phyloP scores from a whole-genome alignment of 2,329 filamentous ascomycete species.

The Aspergillus sp. region DNA sequence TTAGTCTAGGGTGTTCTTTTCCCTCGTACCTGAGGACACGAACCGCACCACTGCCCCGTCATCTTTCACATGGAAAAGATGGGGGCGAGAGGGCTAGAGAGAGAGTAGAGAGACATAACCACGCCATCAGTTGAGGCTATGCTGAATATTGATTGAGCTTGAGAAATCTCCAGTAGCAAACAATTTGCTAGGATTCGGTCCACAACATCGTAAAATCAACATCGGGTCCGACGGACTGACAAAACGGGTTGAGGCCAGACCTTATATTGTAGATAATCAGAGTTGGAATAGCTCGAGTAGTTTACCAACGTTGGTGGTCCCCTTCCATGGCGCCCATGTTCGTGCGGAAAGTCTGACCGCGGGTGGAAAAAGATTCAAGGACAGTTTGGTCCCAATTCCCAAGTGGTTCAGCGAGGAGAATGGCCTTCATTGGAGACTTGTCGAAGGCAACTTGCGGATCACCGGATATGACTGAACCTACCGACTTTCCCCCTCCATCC shows the following conservation, averaged over 20 bases:
- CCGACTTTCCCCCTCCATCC: constrained; percentile 8
- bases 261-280: neutral
- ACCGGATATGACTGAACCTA: constrained; percentile 15
- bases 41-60: too few species aligned
- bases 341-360: neutral
- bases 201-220: too few species aligned
- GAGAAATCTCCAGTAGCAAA: too few species aligned
- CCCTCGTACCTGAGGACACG: neutral
- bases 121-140: too few species aligned
- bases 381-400: too few species aligned
- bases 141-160: too few species aligned
- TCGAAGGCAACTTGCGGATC: constrained; percentile 10
- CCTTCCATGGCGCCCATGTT: neutral
- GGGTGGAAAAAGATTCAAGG: neutral
- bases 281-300: too few species aligned
- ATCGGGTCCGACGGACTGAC: too few species aligned
- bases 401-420: neutral
- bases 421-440: neutral
- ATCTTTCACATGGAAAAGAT: neutral
- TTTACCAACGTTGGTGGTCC: neutral
- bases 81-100: neutral
- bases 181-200: too few species aligned
- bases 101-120: too few species aligned
- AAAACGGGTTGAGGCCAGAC: too few species aligned
- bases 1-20: neutral